Conservation (phyloP, 78 protist species). For the Dictyostelium citrinum region DNA sequence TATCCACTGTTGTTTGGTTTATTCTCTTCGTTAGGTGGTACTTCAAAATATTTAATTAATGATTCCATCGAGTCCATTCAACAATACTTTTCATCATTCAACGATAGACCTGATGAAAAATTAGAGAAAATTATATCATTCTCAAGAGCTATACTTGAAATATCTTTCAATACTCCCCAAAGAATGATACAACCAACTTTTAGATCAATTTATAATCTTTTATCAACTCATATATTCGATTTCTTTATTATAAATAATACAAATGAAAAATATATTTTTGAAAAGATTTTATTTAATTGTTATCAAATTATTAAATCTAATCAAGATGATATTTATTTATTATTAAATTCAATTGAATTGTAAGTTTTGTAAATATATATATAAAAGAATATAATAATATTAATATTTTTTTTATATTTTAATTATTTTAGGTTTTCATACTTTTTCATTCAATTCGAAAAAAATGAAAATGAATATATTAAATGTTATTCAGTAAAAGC, state of each 20-base stretch:
- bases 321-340: conserved; percentile 32
- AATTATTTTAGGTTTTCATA: neutral
- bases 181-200: conserved; percentile 8
- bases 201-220: conserved; percentile 13
- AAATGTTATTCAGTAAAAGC: neutral
- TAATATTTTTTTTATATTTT: too few relatives aligned
- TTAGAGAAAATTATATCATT: neutral
- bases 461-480: neutral
- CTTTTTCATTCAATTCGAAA: neutral
- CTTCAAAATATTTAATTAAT: conserved; percentile 26
- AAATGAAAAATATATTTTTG: neutral
- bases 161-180: neutral
- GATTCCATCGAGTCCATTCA: neutral
- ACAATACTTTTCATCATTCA: neutral
- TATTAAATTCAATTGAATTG: conserved; percentile 4
- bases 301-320: neutral
- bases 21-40: conserved; percentile 64
- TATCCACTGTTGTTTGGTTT: conserved; percentile 21
- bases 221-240: conserved; percentile 31
- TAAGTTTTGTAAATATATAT: too few relatives aligned
- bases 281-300: neutral
- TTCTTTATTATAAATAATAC: neutral
- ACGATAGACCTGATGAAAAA: neutral
- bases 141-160: neutral
- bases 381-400: too few relatives aligned